These are phyloP conservation scores for Rhododendron ovatum DNA, from an alignment of 148 eudicot genomes.

Conservation along the genomic window DNA sequence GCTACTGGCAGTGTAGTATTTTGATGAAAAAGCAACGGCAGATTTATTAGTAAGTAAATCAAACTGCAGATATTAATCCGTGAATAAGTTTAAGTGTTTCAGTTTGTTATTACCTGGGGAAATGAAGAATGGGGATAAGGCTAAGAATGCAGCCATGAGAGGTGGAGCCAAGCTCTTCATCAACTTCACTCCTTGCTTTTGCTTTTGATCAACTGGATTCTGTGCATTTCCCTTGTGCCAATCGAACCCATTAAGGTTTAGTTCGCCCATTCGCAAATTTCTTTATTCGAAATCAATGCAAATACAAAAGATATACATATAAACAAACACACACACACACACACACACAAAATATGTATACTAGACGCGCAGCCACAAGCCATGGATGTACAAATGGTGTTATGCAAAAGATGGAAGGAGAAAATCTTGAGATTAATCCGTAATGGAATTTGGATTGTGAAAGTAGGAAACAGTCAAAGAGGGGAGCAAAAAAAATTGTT, in stretches of 20 bases:
- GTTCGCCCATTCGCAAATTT: background rate
- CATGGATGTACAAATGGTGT: background rate
- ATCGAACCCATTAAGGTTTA: background rate
- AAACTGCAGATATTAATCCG: no score
- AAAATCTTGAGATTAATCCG: no score
- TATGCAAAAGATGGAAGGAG: no score
- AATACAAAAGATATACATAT: no score
- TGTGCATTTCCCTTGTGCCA: conserved; percentile 20
- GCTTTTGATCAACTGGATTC: conserved; percentile 7
- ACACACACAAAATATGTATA: background rate
- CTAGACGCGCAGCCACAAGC: background rate
- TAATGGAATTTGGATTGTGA: no score
- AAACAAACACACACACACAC: background rate
- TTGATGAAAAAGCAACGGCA: no score
- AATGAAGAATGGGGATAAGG: conserved; percentile 29
- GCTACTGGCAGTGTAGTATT: no score
- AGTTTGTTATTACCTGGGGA: conserved; percentile 19
- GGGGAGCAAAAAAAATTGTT: no score
- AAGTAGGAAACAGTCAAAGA: no score
- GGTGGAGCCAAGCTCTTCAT: conserved; percentile 19
- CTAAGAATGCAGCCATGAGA: conserved; percentile 26
- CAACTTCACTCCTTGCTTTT: background rate
- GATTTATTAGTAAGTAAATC: no score
- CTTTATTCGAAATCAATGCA: background rate
- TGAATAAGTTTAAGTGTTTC: background rate